These are phyloP conservation scores for Moesziomyces sp. DNA, from an alignment of 1,284 basidiomycete species.

Conservation along the genomic window DNA sequence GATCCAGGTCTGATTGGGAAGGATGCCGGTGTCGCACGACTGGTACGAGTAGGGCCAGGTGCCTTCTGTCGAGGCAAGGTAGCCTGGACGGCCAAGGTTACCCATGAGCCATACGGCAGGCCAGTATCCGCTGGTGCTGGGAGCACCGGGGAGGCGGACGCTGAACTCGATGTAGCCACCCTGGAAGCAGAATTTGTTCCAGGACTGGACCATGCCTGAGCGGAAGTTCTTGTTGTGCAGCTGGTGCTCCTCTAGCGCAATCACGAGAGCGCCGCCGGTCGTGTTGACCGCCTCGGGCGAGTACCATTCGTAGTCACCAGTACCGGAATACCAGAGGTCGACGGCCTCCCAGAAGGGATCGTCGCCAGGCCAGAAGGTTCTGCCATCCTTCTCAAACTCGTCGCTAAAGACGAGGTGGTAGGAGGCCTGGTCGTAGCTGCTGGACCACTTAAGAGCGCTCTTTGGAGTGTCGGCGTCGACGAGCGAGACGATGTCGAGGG, in stretches of 20 bases:
- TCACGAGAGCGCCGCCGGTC: conserved; percentile 53
- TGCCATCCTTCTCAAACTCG: conserved; percentile 79
- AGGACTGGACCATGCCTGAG: conserved; percentile 66
- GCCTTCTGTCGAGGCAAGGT: conserved; percentile 63
- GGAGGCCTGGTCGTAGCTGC: conserved; percentile 27
- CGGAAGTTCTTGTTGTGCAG: conserved; percentile 64
- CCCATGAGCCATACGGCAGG: conserved; percentile 68
- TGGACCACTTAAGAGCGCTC: conserved; percentile 37
- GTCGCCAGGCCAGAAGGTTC: conserved; percentile 70
- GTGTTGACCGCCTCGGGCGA: conserved; percentile 64
- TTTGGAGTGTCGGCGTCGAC: conserved; percentile 58
- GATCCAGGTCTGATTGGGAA: conserved; percentile 57
- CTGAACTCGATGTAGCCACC: conserved; percentile 65
- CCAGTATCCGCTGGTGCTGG: conserved; percentile 70
- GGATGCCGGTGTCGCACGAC: conserved; percentile 65
- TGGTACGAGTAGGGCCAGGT: conserved; percentile 69
- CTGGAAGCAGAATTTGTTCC: conserved; percentile 68
- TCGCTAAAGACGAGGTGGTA: conserved; percentile 76
- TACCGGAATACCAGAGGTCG: conserved; percentile 66
- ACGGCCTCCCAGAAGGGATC: conserved; percentile 66
- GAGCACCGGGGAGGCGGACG: conserved; percentile 52
- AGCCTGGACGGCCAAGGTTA: conserved; percentile 65
- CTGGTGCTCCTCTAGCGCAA: conserved; percentile 53
- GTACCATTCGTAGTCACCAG: conserved; percentile 68
- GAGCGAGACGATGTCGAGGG: conserved; percentile 36